Base-by-base conservation (phyloP, 2,329 filamentous ascomycete genomes). In the Paraconiothyrium sp. region DNA sequence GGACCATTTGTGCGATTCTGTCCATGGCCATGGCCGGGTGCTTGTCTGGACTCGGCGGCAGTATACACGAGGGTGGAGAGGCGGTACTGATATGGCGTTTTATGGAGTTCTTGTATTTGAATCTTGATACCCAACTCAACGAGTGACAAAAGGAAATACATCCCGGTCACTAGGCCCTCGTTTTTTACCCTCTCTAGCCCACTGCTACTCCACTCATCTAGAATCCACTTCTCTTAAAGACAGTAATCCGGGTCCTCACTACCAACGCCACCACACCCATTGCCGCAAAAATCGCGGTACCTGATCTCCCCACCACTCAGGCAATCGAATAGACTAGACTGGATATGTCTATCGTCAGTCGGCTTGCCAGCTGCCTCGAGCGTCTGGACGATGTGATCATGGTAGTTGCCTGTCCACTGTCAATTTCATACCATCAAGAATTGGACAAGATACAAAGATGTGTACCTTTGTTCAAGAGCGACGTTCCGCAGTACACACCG, bases 241-340 rank as follows among this genome's bases (percentile, higher is more conserved):
- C 44, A 48, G 27, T 48, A 48, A 30, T 48, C 44, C 1, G 44
- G 44, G 10, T 48, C 10, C 10, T 13, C 11, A 13, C 44, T 48
- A 9, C 44, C 44, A 9, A 48, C 44, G 8, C 44, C 44, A 2
- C 20, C 44, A 27, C 44, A 48, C 4, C 44, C 44, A 10, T 48
- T 24, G 11, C 44, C 14, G 44, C 44, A 48, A 30, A 48, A 48
- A 4, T 30, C 20, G 11, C 44, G 20, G 24, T 27, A 48, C 44
- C 22, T 24, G 14, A 48, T 48, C 3, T 48, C 44, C 44, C 44
- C 44, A 48, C 44, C 44, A 48, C 44, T 30, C 44, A 48, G 10
- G 44, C 44, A 48, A 16, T 30, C 22, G 24, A 48, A 48, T 4
- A 48, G 3, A 30, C 20, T 27, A 3, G 22, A 5, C 14, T 48